Evolutionary conservation across 2,329 filamentous ascomycete genomes (phyloP).

Genomic region (Penicillium frequentans): DNA sequence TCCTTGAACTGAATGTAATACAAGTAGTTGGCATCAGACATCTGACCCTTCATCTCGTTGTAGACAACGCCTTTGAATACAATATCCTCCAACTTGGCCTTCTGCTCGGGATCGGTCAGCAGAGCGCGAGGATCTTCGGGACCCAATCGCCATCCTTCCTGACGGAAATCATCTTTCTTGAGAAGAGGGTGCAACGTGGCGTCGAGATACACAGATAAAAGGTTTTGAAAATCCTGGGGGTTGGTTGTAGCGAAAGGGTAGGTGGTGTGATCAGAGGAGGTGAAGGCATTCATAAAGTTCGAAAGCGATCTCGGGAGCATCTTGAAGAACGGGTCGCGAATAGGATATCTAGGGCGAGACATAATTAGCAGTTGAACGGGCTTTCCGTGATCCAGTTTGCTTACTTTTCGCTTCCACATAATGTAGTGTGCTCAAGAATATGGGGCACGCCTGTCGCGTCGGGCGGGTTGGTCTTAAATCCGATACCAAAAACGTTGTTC

Average conservation of each 20-base stretch:
- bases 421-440: slow-evolving; percentile 94
- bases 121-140: slow-evolving; percentile 77
- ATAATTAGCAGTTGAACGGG: slow-evolving; percentile 12
- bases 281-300: slow-evolving; percentile 99
- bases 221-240: slow-evolving; percentile 88
- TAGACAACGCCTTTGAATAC: slow-evolving; percentile 98
- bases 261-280: slow-evolving; percentile 91
- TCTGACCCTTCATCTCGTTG: slow-evolving; percentile 99
- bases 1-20: slow-evolving; percentile 96
- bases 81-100: slow-evolving; percentile 60
- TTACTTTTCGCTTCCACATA: slow-evolving; percentile 92
- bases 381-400: slow-evolving; percentile 10
- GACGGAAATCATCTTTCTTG: slow-evolving; percentile 87
- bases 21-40: slow-evolving; percentile 94
- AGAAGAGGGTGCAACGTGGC: slow-evolving; percentile 87
- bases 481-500: slow-evolving; percentile 99
- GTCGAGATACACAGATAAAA: slow-evolving; percentile 95
- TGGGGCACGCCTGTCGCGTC: slow-evolving; percentile 96
- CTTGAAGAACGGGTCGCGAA: slow-evolving; percentile 99
- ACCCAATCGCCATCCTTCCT: slow-evolving; percentile 95
- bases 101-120: slow-evolving; percentile 50
- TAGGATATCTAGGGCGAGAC: slow-evolving; percentile 69
- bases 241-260: slow-evolving; percentile 99
- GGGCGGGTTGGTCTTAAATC: slow-evolving; percentile 97
- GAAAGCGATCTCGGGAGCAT: slow-evolving; percentile 98